Evolutionary conservation across 148 eudicot species (phyloP), one percentile per base, ranked within the genome.

Genomic region (Gaultheria prostrata): DNA sequence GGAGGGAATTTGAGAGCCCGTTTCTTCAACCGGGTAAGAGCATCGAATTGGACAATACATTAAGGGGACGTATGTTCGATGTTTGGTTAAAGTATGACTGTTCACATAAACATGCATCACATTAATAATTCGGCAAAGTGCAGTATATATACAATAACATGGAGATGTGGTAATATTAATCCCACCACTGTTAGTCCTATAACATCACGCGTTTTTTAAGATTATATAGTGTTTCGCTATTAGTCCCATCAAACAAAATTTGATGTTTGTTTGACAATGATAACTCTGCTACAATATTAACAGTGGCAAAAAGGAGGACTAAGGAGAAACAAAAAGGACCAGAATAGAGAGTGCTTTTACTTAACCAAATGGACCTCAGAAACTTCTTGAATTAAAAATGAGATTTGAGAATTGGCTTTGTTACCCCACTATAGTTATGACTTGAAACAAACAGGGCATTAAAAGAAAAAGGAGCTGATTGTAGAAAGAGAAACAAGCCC

Each of bases 291-390:
- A 70, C 20, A 14, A 77, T 49, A 1, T 46, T n/a, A 48, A 77
- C 65, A 53, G 24, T 54, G 67, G 45, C 24, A 78, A 56, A 21
- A 9, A 59, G 57, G 70, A 30, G 21, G 15, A 32, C 20, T 3
- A 11, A 11, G 14, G 24, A 30, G 24, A 51, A 33, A 7, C 3
- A 79, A 33, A 11, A 15, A 14, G 57, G 63, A 21, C 57, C 74
- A 70, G 50, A 79, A 79, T 35, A 71, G 59, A 79, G 71, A 79
- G 33, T 33, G 17, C 71, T 57, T 56, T 63, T 26, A 9, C n/a
- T 67, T 67, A 67, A 28, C 33, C 72, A 67, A 67, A 26, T 28
- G 35, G 17, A 1, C 35, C 15, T 28, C 72, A 67, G 6, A 11
- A 12, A 28, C 12, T 67, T 28, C 17, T 28, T 67, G 72, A 67